phyloP scores from a whole-genome alignment of 192 early-diverging fungal genomes.

The Backusella luteola region DNA sequence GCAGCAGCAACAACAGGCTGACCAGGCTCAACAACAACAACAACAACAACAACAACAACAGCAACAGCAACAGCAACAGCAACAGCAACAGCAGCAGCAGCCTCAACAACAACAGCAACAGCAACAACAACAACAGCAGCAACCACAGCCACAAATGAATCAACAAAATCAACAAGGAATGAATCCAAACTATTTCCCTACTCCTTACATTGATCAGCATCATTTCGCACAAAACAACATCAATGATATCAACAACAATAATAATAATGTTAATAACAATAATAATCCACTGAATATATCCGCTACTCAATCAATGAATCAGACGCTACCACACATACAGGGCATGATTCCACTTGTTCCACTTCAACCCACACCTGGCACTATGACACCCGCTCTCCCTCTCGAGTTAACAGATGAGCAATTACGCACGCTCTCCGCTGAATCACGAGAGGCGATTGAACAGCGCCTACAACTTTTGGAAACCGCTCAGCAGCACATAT shows the following conservation, averaged over 20 bases:
- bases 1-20: constrained; percentile 5
- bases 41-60: background rate
- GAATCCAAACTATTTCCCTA: background rate
- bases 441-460: constrained; percentile 58
- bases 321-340: constrained; percentile 21
- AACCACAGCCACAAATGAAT: constrained; percentile 8
- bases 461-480: constrained; percentile 66
- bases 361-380: background rate
- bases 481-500: constrained; percentile 59
- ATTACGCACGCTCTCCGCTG: constrained; percentile 49
- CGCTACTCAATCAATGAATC: constrained; percentile 2
- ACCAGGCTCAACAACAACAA: background rate
- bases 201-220: background rate
- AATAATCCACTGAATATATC: background rate
- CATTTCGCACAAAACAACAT: background rate
- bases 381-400: background rate
- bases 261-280: background rate
- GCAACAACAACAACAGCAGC: constrained; percentile 7
- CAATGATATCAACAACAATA: background rate
- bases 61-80: background rate
- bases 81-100: background rate
- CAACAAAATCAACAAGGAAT: background rate
- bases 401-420: constrained; percentile 48
- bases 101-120: background rate
- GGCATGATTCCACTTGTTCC: constrained; percentile 25